These are phyloP conservation scores for Termitomyces heimii DNA, from an alignment of 768 basidiomycete genomes.

Conservation along the genomic window DNA sequence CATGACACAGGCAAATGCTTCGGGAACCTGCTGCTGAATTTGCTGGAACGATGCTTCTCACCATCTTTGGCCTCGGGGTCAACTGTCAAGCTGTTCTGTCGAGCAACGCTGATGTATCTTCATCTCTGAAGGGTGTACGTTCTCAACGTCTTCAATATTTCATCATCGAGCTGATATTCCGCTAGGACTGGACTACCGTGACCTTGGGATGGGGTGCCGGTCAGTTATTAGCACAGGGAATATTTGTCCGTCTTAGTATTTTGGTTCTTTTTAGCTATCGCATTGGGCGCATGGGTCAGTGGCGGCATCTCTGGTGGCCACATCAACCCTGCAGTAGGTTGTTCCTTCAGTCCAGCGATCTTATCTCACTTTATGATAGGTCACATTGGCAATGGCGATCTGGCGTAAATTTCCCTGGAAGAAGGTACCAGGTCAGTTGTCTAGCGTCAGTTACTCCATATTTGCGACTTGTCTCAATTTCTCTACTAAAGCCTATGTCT, in stretches of 20 bases:
- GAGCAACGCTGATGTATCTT: slow-evolving; percentile 28
- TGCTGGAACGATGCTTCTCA: slow-evolving; percentile 44
- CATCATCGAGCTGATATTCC: neutral
- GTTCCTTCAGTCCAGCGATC: neutral
- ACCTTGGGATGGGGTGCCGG: slow-evolving; percentile 41
- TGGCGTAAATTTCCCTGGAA: slow-evolving; percentile 65
- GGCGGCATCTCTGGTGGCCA: slow-evolving; percentile 48
- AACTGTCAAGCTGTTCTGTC: slow-evolving; percentile 47
- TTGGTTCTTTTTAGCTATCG: slow-evolving; percentile 23
- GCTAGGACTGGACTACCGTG: slow-evolving; percentile 34
- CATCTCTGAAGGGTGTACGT: slow-evolving; percentile 42
- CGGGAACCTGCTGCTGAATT: slow-evolving; percentile 45
- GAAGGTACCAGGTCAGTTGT: slow-evolving; percentile 48
- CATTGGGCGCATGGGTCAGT: slow-evolving; percentile 42
- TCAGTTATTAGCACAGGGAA: slow-evolving; percentile 3
- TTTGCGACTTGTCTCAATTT: neutral
- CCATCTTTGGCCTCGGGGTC: slow-evolving; percentile 45
- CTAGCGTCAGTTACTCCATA: no score
- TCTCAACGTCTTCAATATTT: no score
- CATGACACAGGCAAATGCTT: slow-evolving; percentile 19
- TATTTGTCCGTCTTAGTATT: neutral
- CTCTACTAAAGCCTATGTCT: slow-evolving; percentile 34
- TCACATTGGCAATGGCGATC: slow-evolving; percentile 58
- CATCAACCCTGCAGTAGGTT: slow-evolving; percentile 29
- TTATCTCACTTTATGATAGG: slow-evolving; percentile 23